phyloP scores from a whole-genome alignment of 805 yeast species.

The Millerozyma miso region DNA sequence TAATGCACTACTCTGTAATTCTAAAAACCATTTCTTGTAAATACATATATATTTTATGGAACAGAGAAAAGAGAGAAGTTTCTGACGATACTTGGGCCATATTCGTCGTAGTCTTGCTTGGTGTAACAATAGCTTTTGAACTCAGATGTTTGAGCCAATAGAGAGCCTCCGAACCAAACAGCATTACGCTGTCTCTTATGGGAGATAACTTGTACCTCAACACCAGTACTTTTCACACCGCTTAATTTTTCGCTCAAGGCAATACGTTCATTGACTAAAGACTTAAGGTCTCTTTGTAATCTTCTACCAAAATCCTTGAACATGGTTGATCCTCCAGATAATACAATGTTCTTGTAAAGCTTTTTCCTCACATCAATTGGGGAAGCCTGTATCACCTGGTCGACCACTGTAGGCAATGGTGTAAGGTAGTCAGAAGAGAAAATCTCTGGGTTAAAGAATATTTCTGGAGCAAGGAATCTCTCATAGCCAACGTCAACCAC shows the following conservation, averaged over 20 bases:
- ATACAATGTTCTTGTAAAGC: slow-evolving; percentile 88
- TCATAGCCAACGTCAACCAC: slow-evolving; percentile 95
- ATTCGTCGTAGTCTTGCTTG: slow-evolving; percentile 94
- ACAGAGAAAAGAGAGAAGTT: slow-evolving; percentile 92
- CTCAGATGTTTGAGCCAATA: slow-evolving; percentile 95
- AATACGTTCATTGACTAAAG: slow-evolving; percentile 84
- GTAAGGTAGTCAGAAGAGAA: slow-evolving; percentile 92
- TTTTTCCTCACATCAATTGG: slow-evolving; percentile 99
- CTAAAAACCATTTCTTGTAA: background rate
- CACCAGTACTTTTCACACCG: slow-evolving; percentile 82
- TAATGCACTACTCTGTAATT: background rate
- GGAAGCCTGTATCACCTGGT: slow-evolving; percentile 87
- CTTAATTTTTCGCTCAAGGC: slow-evolving; percentile 72
- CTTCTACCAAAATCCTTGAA: slow-evolving; percentile 97
- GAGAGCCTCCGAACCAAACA: slow-evolving; percentile 98
- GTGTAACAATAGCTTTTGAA: slow-evolving; percentile 96
- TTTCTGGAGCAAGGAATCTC: slow-evolving; percentile 97
- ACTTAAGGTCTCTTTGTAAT: slow-evolving; percentile 88
- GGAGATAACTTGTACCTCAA: slow-evolving; percentile 92
- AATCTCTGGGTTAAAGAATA: slow-evolving; percentile 96
- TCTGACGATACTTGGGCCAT: slow-evolving; percentile 96
- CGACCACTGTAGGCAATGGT: slow-evolving; percentile 95
- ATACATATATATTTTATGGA: slow-evolving; percentile 44
- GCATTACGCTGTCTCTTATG: slow-evolving; percentile 98
- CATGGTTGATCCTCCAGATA: slow-evolving; percentile 98